A percentile compares a stretch with the other conserved stretches of the same genome.
Conservation (phyloP, 2,329 filamentous ascomycete species). For the Tolypocladium sp. region DNA sequence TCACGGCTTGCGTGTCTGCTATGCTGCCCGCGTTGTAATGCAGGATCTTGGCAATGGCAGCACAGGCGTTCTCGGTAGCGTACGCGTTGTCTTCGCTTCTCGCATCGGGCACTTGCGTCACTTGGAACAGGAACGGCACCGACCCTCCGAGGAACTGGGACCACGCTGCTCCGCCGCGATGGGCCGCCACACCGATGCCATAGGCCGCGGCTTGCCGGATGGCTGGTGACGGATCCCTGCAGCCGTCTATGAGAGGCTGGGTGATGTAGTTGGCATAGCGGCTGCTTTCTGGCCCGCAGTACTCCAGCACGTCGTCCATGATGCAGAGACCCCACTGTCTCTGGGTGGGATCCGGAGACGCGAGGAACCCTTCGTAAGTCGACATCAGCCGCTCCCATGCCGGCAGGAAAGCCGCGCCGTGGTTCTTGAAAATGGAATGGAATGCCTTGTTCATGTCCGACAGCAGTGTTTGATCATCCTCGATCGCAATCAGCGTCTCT, state of each 20-base stretch:
- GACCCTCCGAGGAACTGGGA: slow-evolving; percentile 76
- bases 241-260: slow-evolving; percentile 76
- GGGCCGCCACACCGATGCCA: slow-evolving; percentile 89
- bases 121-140: slow-evolving; percentile 75
- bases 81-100: slow-evolving; percentile 90
- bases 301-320: slow-evolving; percentile 95
- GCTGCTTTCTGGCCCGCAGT: slow-evolving; percentile 83
- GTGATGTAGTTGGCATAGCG: slow-evolving; percentile 81
- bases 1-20: slow-evolving; percentile 64
- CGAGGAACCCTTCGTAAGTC: slow-evolving; percentile 80
- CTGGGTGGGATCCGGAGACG: slow-evolving; percentile 75
- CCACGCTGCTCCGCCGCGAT: slow-evolving; percentile 83
- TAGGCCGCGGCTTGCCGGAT: slow-evolving; percentile 96
- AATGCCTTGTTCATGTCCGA: slow-evolving; percentile 99
- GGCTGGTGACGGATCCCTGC: slow-evolving; percentile 76
- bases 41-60: slow-evolving; percentile 92
- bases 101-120: slow-evolving; percentile 70
- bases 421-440: slow-evolving; percentile 98
- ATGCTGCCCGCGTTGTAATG: slow-evolving; percentile 80
- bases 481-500: slow-evolving; percentile 81
- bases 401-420: slow-evolving; percentile 73
- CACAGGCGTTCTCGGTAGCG: slow-evolving; percentile 94
- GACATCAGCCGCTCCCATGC: slow-evolving; percentile 79
- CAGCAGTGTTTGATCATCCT: slow-evolving; percentile 92
- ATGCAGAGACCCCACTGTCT: slow-evolving; percentile 99